Evolutionary conservation across 768 basidiomycete genomes (phyloP).

Genomic region (Lactarius deliciosus): DNA sequence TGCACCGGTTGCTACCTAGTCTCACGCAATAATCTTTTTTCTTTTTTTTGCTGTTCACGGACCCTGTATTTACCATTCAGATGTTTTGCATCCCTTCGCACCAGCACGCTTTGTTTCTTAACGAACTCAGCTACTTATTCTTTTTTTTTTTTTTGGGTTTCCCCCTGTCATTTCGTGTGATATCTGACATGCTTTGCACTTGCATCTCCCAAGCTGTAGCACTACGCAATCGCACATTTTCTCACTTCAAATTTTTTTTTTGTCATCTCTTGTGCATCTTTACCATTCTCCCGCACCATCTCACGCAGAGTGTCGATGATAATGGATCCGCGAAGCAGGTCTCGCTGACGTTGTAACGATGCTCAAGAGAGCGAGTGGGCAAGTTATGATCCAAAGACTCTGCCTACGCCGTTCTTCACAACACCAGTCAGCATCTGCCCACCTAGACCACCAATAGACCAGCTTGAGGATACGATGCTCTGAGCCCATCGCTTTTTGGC

Average conservation of each 20-base stretch:
- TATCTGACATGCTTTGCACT: constrained; percentile 24
- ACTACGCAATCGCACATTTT: constrained; percentile 20
- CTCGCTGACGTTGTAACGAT: not conserved
- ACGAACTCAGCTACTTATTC: constrained; percentile 28
- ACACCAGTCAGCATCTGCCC: constrained; percentile 81
- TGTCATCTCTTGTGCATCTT: constrained; percentile 5
- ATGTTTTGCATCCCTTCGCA: not conserved
- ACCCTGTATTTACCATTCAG: constrained; percentile 2
- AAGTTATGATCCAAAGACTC: constrained; percentile 57
- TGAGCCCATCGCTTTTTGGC: constrained; percentile 92
- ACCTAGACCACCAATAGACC: constrained; percentile 79
- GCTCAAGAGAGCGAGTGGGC: not conserved
- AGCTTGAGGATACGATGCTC: constrained; percentile 62
- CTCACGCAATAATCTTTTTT: not conserved
- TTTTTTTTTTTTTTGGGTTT: constrained; percentile 13
- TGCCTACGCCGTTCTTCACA: constrained; percentile 77
- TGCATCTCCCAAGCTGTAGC: constrained; percentile 25
- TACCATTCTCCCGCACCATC: not conserved
- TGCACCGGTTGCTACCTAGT: constrained; percentile 1
- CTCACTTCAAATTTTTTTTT: constrained; percentile 7
- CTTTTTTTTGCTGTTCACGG: constrained; percentile 2
- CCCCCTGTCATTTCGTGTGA: constrained; percentile 11
- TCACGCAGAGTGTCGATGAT: not conserved
- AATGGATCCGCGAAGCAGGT: constrained; percentile 3
- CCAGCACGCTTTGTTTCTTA: constrained; percentile 12